Conservation (phyloP, 345 rosid species). For the Aquilaria yunnanensis region DNA sequence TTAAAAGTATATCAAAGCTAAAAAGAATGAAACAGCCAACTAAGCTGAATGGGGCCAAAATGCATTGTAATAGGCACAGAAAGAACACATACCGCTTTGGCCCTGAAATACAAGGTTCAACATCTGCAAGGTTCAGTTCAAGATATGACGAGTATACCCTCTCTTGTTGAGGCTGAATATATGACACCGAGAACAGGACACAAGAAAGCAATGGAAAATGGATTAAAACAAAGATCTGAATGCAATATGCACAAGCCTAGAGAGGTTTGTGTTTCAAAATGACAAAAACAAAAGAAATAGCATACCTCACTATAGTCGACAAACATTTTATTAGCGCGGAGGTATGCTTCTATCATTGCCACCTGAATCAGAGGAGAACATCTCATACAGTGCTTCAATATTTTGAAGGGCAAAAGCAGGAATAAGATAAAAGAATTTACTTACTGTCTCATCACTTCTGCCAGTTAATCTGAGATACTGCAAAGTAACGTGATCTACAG, state of each 20-base stretch:
- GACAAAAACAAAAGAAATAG: background rate
- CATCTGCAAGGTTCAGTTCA: constrained; percentile 66
- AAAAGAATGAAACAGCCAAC: background rate
- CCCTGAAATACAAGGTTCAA: constrained; percentile 96
- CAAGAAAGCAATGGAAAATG: constrained; percentile 9
- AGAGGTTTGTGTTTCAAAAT: background rate
- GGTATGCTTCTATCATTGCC: constrained; percentile 87
- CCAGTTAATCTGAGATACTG: constrained; percentile 96
- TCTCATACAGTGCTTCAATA: constrained; percentile 12
- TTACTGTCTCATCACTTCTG: constrained; percentile 94
- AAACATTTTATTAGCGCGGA: constrained; percentile 96
- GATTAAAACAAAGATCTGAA: background rate
- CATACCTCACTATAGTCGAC: constrained; percentile 87
- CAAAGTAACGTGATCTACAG: constrained; percentile 93
- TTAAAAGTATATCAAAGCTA: background rate
- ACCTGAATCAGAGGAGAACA: constrained; percentile 38
- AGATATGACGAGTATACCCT: constrained; percentile 82
- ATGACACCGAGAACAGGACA: background rate
- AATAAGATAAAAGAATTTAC: constrained; percentile 16
- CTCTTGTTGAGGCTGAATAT: constrained; percentile 72
- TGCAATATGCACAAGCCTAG: background rate
- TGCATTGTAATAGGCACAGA: background rate
- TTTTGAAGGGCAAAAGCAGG: constrained; percentile 8
- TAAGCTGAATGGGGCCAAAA: background rate
- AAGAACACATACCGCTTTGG: constrained; percentile 70